These are phyloP conservation scores for Fusarium temperatum DNA, from an alignment of 2,329 filamentous ascomycete species.

Conservation along the genomic window DNA sequence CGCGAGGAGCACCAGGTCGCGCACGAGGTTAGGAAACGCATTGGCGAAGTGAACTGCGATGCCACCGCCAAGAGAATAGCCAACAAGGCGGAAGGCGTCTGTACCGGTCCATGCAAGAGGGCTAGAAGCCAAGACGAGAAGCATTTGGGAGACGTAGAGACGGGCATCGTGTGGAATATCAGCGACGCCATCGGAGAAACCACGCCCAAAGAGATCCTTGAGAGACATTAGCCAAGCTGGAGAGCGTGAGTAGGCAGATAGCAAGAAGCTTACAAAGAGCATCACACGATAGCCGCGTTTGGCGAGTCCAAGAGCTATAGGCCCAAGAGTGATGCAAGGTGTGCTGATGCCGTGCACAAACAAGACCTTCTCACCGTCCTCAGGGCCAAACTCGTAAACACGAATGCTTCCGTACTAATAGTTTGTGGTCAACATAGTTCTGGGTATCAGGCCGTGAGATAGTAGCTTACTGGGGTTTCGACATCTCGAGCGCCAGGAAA, in stretches of 20 bases:
- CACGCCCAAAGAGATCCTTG: constrained; percentile 75
- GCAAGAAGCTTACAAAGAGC: constrained; percentile 67
- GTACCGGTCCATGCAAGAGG: constrained; percentile 71
- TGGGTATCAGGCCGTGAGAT: neutral
- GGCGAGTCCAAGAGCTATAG: constrained; percentile 73
- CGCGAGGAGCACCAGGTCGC: constrained; percentile 77
- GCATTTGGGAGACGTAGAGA: constrained; percentile 77
- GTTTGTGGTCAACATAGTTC: constrained; percentile 4
- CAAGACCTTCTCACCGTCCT: constrained; percentile 76
- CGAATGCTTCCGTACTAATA: constrained; percentile 74
- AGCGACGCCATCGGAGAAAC: constrained; percentile 71
- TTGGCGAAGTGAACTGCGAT: constrained; percentile 79
- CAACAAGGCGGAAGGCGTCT: constrained; percentile 71
- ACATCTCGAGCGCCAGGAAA: constrained; percentile 80
- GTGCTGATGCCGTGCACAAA: constrained; percentile 88
- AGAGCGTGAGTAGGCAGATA: neutral
- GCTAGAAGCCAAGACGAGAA: constrained; percentile 76
- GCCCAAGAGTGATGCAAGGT: constrained; percentile 76
- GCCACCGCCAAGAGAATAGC: constrained; percentile 85
- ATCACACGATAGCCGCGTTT: constrained; percentile 79
- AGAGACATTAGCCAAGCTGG: neutral
- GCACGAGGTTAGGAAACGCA: constrained; percentile 75
- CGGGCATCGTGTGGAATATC: constrained; percentile 76
- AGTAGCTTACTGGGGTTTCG: constrained; percentile 63
- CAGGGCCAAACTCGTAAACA: constrained; percentile 85